These are phyloP conservation scores for Magnolia changhungtana DNA, from an alignment of 164 flowering plant species.

Conservation along the genomic window DNA sequence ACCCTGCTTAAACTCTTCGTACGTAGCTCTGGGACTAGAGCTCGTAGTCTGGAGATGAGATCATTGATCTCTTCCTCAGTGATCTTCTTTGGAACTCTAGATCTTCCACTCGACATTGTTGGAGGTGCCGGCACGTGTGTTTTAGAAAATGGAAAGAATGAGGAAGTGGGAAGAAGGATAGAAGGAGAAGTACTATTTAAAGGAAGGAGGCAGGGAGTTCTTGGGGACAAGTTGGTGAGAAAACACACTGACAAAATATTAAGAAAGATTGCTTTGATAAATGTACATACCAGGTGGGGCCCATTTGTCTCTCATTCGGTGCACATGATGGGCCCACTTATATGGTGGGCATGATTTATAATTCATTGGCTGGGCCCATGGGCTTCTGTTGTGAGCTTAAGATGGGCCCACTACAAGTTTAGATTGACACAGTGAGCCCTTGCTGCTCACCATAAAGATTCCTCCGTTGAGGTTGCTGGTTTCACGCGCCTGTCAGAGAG, in stretches of 20 bases:
- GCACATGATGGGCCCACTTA: too few relatives aligned
- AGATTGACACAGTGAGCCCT: too few relatives aligned
- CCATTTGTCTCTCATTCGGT: background rate
- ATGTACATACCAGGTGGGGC: background rate
- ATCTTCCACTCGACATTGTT: background rate
- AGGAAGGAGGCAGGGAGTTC: background rate
- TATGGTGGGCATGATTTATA: background rate
- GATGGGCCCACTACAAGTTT: background rate
- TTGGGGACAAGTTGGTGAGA: background rate
- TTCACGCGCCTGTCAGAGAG: too few relatives aligned
- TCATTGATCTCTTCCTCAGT: conserved; percentile 1
- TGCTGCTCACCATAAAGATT: too few relatives aligned
- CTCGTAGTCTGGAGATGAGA: background rate
- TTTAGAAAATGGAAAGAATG: background rate
- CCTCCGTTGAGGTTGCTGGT: too few relatives aligned
- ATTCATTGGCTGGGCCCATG: background rate
- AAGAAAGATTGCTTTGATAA: background rate
- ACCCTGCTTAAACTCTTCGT: background rate
- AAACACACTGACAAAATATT: background rate
- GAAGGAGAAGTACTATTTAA: background rate
- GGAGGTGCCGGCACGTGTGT: background rate
- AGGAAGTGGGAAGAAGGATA: background rate
- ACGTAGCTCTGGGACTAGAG: background rate
- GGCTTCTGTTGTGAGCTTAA: background rate
- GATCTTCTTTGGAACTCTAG: background rate